These are phyloP conservation scores for Suhomyces tanzawaensis DNA, from an alignment of 805 yeast species.

Conservation along the genomic window DNA sequence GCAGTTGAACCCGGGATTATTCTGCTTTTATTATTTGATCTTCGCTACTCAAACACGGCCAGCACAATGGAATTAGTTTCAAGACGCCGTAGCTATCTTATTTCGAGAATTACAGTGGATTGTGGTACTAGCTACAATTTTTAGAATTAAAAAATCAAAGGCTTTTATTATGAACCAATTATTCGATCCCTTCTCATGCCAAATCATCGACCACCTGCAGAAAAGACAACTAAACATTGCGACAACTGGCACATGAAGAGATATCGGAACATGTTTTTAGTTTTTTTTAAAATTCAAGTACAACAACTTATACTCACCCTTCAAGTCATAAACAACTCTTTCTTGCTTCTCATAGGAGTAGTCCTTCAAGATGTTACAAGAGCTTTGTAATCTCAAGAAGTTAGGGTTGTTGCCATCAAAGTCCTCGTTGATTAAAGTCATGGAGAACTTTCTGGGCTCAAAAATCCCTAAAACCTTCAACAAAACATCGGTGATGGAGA, in stretches of 20 bases:
- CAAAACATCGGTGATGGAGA: conserved; percentile 55
- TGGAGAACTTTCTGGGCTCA: conserved; percentile 72
- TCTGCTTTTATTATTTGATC: too few species aligned
- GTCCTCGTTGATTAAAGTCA: conserved; percentile 35
- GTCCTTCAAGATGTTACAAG: conserved; percentile 30
- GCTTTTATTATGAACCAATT: too few species aligned
- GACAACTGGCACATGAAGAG: conserved; percentile 7
- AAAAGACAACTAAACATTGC: neutral
- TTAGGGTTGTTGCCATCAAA: conserved; percentile 9
- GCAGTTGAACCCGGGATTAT: too few species aligned
- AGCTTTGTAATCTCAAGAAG: conserved; percentile 15
- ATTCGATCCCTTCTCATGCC: too few species aligned
- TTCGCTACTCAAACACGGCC: too few species aligned
- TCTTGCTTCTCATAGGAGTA: conserved; percentile 59
- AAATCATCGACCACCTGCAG: conserved; percentile 12
- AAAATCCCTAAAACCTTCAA: conserved; percentile 60
- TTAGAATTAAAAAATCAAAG: too few species aligned
- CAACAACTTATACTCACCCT: conserved; percentile 63
- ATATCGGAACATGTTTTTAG: neutral
- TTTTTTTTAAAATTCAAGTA: conserved; percentile 60
- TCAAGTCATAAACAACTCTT: conserved; percentile 69
- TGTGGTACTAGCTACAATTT: too few species aligned
- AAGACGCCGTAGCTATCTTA: too few species aligned
- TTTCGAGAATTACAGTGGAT: too few species aligned
- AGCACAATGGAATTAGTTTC: too few species aligned